These are phyloP conservation scores for Penicillium diatomitis DNA, from an alignment of 495 filamentous ascomycete genomes.

Conservation along the genomic window DNA sequence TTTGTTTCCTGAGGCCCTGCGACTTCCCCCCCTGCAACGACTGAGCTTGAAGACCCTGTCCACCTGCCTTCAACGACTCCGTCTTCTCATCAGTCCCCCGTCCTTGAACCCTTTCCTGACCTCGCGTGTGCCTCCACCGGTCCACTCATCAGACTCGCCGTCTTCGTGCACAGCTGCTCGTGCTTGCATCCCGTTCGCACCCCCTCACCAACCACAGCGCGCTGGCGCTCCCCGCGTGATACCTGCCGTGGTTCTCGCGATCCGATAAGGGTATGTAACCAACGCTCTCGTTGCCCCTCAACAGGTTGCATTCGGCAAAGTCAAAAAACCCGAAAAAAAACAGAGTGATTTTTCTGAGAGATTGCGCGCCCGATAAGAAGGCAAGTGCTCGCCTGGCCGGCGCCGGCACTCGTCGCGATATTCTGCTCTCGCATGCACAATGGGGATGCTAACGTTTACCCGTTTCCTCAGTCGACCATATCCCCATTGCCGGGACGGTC, in stretches of 20 bases:
- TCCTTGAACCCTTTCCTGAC: not conserved
- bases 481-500: slow-evolving; percentile 29
- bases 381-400: not conserved
- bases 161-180: slow-evolving; percentile 1
- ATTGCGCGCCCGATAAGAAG: not conserved
- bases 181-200: slow-evolving; percentile 3
- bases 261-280: slow-evolving; percentile 9
- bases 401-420: not conserved
- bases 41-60: no score
- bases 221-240: slow-evolving; percentile 7
- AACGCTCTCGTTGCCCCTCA: not conserved
- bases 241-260: slow-evolving; percentile 3
- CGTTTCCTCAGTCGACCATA: slow-evolving; percentile 38
- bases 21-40: no score
- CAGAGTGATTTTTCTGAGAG: not conserved
- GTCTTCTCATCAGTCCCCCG: not conserved
- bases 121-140: not conserved
- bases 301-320: not conserved
- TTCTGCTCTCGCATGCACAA: slow-evolving; percentile 7
- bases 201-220: slow-evolving; percentile 8
- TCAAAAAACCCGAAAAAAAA: not conserved
- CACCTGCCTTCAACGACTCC: not conserved
- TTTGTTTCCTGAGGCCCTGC: no score
- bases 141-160: not conserved
- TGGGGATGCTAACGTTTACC: slow-evolving; percentile 37